Base-by-base conservation (phyloP, 1,284 basidiomycete genomes). In the Apiotrichum gamsii region DNA sequence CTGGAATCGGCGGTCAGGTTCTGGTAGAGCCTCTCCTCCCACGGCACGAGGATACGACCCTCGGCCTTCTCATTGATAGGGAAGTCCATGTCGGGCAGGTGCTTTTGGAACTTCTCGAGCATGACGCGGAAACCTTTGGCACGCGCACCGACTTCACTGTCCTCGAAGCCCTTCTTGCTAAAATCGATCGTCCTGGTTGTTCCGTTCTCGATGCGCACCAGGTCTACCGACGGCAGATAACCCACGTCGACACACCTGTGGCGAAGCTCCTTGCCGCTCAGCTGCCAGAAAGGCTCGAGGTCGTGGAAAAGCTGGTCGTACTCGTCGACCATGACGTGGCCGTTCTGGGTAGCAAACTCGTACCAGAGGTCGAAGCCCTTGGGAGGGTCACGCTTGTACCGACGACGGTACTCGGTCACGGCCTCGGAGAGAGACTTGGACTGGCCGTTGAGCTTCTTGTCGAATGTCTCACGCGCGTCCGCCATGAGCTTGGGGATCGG, bases 31-130 rank as follows among this genome's bases (percentile, higher is more conserved):
- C 76, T 75, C 65, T 85, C 81, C 65, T 87, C 89, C 89, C 87
- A 93, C 37, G 88, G 85, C 8, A 91, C 82, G 16, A 96, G 77
- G 11, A 95, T 82, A 18, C 91, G 84, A 13, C 90, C 88, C 72
- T 96, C 91, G 1, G 90, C 84, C 73, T 85, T 87, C 32, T 87
- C 82, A 61, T 95, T 95, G 72, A 95, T 82, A 0, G 91, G 82
- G 58, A 95, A 84, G 60, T 91, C 85, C 81, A 95, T 83, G 73
- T 94, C 81, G 10, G 90, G 90, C 3, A 95, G 78, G 80, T 90
- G 64, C 35, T 59, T 54, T 53, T 80, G 78, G 66, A 90, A 90
- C 58, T 80, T 80, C 43, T 79, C 75, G 19, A 90, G 71, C 80
- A 91, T 87, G 41, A 74, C 72, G 44, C 79, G 74, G 70, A 91